Conservation (phyloP, 768 basidiomycete genomes). For the Exsudoporus frostii region DNA sequence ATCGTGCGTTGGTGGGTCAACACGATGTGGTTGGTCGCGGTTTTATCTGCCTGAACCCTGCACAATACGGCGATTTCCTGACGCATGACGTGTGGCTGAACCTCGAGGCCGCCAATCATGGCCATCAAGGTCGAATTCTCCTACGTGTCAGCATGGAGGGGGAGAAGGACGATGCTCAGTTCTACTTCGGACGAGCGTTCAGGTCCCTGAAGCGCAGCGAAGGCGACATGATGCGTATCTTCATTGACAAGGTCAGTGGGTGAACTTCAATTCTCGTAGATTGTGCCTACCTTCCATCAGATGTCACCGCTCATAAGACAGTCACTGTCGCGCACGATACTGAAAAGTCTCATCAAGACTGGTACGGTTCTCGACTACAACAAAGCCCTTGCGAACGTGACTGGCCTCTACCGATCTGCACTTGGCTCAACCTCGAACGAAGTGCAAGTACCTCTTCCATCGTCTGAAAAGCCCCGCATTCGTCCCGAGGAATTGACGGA, state of each 20-base stretch:
- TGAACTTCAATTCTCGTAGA: not conserved
- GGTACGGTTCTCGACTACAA: slow-evolving; percentile 74
- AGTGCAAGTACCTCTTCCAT: slow-evolving; percentile 73
- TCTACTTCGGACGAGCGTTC: slow-evolving; percentile 96
- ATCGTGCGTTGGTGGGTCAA: slow-evolving; percentile 87
- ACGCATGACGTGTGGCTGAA: slow-evolving; percentile 92
- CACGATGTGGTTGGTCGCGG: slow-evolving; percentile 90
- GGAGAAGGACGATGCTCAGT: slow-evolving; percentile 96
- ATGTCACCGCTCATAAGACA: slow-evolving; percentile 93
- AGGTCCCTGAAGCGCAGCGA: slow-evolving; percentile 90
- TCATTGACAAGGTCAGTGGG: slow-evolving; percentile 85
- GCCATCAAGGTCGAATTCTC: slow-evolving; percentile 68
- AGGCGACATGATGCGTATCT: slow-evolving; percentile 91
- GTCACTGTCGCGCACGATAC: slow-evolving; percentile 69
- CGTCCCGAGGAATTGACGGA: slow-evolving; percentile 84
- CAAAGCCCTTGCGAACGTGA: slow-evolving; percentile 81
- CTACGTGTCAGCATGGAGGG: slow-evolving; percentile 96
- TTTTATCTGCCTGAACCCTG: slow-evolving; percentile 89
- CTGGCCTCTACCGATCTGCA: slow-evolving; percentile 78
- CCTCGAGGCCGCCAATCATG: slow-evolving; percentile 56
- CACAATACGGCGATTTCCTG: slow-evolving; percentile 83
- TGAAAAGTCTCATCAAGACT: slow-evolving; percentile 75
- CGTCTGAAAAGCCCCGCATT: slow-evolving; percentile 70
- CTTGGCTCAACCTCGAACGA: slow-evolving; percentile 64
- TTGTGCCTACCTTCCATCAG: slow-evolving; percentile 38